Evolutionary conservation across 2,329 filamentous ascomycete genomes (phyloP).

Genomic region (Fusarium zealandicum): DNA sequence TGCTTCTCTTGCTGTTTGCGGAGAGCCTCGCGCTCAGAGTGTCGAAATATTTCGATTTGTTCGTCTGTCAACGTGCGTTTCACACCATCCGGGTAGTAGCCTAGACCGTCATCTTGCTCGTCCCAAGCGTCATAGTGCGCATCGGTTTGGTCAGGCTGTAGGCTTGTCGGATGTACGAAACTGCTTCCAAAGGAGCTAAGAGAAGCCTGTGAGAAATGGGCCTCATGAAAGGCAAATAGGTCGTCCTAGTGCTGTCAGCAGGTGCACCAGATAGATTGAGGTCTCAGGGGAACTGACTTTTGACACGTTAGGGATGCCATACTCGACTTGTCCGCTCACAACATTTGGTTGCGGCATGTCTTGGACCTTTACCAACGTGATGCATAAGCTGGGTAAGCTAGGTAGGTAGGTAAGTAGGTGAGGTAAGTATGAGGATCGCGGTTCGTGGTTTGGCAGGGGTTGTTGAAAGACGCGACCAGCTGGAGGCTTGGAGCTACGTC

Average conservation of each 20-base stretch:
- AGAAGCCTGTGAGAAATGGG: conserved; percentile 63
- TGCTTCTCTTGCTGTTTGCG: conserved; percentile 59
- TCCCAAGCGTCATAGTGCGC: conserved; percentile 48
- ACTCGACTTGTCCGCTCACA: conserved; percentile 18
- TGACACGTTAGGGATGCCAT: conserved; percentile 39
- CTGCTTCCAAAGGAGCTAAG: conserved; percentile 54
- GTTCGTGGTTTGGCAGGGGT: conserved; percentile 19
- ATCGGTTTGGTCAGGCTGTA: conserved; percentile 40
- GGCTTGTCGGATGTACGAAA: conserved; percentile 50
- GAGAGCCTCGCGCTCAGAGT: conserved; percentile 82
- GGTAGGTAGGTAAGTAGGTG: no score
- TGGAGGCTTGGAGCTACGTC: conserved; percentile 26
- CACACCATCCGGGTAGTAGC: conserved; percentile 85
- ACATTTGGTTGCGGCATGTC: conserved; percentile 34
- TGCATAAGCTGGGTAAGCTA: neutral
- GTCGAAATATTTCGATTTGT: conserved; percentile 88
- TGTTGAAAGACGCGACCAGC: conserved; percentile 24
- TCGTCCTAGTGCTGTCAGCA: conserved; percentile 60
- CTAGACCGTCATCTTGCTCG: conserved; percentile 73
- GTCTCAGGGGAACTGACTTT: conserved; percentile 26
- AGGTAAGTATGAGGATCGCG: conserved; percentile 6
- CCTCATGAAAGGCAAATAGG: conserved; percentile 62
- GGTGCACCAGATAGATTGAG: neutral
- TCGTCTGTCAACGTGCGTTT: conserved; percentile 91
- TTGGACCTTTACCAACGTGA: conserved; percentile 9